Evolutionary conservation across 495 filamentous ascomycete species (phyloP).

Genomic region (Hyaloscypha finlandica): DNA sequence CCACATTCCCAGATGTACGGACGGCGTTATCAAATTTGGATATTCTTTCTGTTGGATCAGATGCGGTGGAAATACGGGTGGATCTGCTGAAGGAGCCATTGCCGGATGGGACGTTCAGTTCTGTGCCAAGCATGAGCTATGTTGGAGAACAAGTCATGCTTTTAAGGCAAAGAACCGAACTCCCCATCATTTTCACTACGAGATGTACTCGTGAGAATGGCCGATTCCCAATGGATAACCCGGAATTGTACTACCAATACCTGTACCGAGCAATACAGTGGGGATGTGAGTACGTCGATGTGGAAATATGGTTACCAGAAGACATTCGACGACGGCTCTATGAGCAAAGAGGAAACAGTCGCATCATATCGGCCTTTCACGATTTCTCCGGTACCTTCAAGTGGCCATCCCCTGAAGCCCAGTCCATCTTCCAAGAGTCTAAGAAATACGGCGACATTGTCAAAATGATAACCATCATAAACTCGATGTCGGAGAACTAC

Average conservation of each 20-base stretch:
- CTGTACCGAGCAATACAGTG: constrained; percentile 78
- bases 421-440: constrained; percentile 67
- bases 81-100: constrained; percentile 78
- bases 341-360: constrained; percentile 69
- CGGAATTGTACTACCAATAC: constrained; percentile 71
- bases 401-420: constrained; percentile 71
- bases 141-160: constrained; percentile 85
- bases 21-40: constrained; percentile 82
- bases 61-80: constrained; percentile 81
- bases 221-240: constrained; percentile 79
- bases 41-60: constrained; percentile 80
- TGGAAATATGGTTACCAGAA: constrained; percentile 83
- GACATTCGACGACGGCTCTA: constrained; percentile 66
- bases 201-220: constrained; percentile 80
- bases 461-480: constrained; percentile 85
- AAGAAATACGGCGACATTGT: constrained; percentile 78
- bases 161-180: constrained; percentile 75
- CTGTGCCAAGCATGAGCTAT: constrained; percentile 76
- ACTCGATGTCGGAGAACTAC: constrained; percentile 78
- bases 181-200: constrained; percentile 86
- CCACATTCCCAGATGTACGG: constrained; percentile 82
- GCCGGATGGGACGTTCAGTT: constrained; percentile 51
- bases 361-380: constrained; percentile 85
- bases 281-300: constrained; percentile 87
- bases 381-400: constrained; percentile 82